Evolutionary conservation across 257 asterid species (phyloP).

Genomic region (Ajuga chamaepitys): DNA sequence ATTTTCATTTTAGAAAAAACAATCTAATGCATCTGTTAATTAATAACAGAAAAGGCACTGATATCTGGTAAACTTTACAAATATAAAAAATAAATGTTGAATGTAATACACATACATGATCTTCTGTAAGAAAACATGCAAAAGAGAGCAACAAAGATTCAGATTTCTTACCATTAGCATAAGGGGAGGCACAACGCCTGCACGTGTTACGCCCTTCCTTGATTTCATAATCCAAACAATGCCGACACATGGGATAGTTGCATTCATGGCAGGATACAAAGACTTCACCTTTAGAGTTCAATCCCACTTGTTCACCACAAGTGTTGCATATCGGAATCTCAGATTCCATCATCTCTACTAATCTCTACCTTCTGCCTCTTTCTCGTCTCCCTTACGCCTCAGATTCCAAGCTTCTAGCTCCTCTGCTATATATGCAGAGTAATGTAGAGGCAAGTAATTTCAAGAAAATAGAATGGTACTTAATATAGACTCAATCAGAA

Average conservation of each 20-base stretch:
- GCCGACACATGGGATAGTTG: slow-evolving; percentile 59
- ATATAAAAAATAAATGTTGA: no score
- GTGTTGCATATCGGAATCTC: slow-evolving; percentile 65
- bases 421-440: slow-evolving; percentile 7
- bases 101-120: no score
- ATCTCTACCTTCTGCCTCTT: not conserved
- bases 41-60: no score
- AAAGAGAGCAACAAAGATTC: not conserved
- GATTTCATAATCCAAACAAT: slow-evolving; percentile 65
- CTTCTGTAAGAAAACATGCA: not conserved
- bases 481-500: slow-evolving; percentile 12
- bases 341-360: slow-evolving; percentile 73
- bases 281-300: slow-evolving; percentile 46
- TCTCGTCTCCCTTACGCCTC: no score
- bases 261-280: slow-evolving; percentile 82
- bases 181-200: slow-evolving; percentile 58
- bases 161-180: slow-evolving; percentile 35
- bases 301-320: slow-evolving; percentile 69
- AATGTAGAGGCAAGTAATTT: not conserved
- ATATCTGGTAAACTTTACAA: no score
- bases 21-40: no score
- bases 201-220: slow-evolving; percentile 64
- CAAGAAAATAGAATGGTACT: slow-evolving; percentile 8
- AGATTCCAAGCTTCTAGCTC: no score
- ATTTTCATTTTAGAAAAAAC: no score